Conservation (phyloP, 2,329 filamentous ascomycete species). For the Penicillium sp. region DNA sequence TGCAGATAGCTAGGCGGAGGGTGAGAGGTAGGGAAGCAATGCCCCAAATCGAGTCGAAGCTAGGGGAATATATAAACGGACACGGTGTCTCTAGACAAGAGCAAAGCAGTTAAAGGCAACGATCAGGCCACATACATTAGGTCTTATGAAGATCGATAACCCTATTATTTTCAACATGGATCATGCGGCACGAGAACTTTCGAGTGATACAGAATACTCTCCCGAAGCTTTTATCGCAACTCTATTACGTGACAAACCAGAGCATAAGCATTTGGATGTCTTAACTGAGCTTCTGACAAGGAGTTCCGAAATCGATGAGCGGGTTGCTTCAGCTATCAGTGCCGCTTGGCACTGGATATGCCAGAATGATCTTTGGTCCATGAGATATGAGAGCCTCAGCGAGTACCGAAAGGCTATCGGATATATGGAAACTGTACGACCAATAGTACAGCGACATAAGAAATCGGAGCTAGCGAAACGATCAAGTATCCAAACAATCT, state of each 20-base stretch:
- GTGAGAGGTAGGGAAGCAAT: background rate
- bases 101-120: background rate
- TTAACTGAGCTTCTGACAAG: background rate
- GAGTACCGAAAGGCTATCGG: background rate
- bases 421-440: background rate
- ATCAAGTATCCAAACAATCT: background rate
- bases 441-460: background rate
- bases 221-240: background rate
- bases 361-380: background rate
- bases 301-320: background rate
- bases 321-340: background rate
- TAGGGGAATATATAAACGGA: background rate
- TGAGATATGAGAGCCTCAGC: background rate
- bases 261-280: background rate
- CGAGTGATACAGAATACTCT: background rate
- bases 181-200: background rate
- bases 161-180: background rate
- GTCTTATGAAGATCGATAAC: background rate
- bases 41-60: background rate
- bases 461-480: background rate
- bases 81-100: background rate
- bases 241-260: background rate
- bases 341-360: background rate
- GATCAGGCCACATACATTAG: background rate
- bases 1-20: background rate